Evolutionary conservation across 1,284 basidiomycete species (phyloP), one percentile per base, ranked within the genome.

Genomic region (Sanghuangporus baumii): DNA sequence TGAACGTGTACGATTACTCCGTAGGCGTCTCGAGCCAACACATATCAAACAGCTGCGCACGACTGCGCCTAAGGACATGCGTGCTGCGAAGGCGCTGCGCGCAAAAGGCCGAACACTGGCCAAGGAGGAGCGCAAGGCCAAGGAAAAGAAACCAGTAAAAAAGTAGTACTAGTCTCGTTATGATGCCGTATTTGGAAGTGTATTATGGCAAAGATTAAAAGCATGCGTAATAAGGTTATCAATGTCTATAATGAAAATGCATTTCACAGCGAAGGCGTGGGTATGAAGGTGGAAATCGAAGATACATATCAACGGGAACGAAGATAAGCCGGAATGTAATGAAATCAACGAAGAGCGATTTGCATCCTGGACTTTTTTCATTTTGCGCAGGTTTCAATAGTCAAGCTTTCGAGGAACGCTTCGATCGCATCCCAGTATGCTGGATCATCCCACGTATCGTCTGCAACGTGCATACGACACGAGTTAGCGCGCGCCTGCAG

Each of bases 11-110:
- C n/a, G 52, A 11, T 36, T 55, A n/a, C 51, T 56, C 37, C 62
- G 43, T 12, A 57, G 37, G 31, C 60, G 40, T 31, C 74, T 86
- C n/a, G 77, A 90, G 46, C 86, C 89, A 4, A 90, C 93, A 0
- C 88, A 92, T 69, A 81, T 95, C 71, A 96, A 96, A 71, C 93
- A 94, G 65, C 74, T 95, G n/a, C 82, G 82, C 23, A 96, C 93
- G 0, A 87, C 86, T 23, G 82, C 85, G 1, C 94, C 94, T 0
- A 86, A 83, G 67, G 90, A 96, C 70, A 87, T 91, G 79, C 88
- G 82, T 68, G 81, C 78, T 26, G 84, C 86, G 46, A 95, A 90
- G 72, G 81, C 85, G 61, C 72, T 78, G 62, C 81, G 92, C 61
- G 71, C 78, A 47, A 76, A 79, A 63, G 86, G 82, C 37, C 85